phyloP scores from a whole-genome alignment of 176 grass and related monocot species.

The Oryza rufipogon region DNA sequence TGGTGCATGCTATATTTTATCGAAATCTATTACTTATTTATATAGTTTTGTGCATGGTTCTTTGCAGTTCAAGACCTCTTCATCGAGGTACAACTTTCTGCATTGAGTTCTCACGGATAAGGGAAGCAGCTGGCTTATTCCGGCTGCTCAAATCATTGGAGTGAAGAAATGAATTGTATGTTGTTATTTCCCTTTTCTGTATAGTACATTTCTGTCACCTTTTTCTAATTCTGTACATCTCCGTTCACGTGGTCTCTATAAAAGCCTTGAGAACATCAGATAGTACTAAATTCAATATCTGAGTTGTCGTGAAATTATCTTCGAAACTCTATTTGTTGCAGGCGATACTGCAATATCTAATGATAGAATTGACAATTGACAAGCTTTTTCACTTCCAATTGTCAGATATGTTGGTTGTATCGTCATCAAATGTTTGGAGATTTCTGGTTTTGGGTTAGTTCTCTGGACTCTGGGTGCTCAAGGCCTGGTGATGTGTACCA shows the following conservation, averaged over 20 bases:
- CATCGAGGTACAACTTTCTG: constrained; percentile 99
- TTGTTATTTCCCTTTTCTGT: constrained; percentile 46
- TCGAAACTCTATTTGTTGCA: constrained; percentile 27
- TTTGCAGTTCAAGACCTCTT: constrained; percentile 95
- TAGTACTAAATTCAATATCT: constrained; percentile 15
- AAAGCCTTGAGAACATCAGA: constrained; percentile 16
- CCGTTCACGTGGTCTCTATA: constrained; percentile 25
- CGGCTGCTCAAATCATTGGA: constrained; percentile 96
- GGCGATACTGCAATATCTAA: constrained; percentile 24
- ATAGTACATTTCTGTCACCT: not conserved
- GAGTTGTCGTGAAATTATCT: constrained; percentile 17
- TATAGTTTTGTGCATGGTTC: constrained; percentile 36
- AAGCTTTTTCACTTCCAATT: constrained; percentile 35
- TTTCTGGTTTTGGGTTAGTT: constrained; percentile 46
- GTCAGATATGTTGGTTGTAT: constrained; percentile 47
- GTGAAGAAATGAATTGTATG: constrained; percentile 64
- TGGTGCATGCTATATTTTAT: constrained; percentile 18
- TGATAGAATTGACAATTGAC: constrained; percentile 17
- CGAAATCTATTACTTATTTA: not conserved
- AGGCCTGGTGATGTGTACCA: not conserved
- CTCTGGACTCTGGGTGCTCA: constrained; percentile 31
- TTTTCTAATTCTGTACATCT: constrained; percentile 44
- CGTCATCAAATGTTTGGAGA: constrained; percentile 30
- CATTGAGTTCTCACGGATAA: constrained; percentile 99
- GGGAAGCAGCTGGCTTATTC: constrained; percentile 97